These are phyloP conservation scores for Aspergillus avenaceus DNA, from an alignment of 495 filamentous ascomycete species.

Conservation along the genomic window DNA sequence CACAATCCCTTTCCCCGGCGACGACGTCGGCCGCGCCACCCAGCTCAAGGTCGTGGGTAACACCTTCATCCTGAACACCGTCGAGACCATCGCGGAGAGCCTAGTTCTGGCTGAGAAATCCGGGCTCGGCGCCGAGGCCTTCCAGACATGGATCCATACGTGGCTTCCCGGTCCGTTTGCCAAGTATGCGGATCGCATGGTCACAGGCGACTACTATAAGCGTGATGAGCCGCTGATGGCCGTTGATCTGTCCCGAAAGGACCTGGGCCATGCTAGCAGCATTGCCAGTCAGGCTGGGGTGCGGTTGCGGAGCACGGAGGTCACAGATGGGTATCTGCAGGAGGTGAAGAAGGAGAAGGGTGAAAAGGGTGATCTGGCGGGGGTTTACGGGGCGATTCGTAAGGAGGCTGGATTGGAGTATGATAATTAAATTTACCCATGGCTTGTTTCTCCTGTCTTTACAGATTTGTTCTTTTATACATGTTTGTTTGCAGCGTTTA, in stretches of 20 bases:
- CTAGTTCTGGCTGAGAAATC: conserved; percentile 75
- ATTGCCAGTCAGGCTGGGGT: conserved; percentile 61
- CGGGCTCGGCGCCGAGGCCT: conserved; percentile 64
- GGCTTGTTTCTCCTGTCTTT: background rate
- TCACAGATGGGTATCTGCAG: conserved; percentile 64
- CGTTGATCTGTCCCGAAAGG: conserved; percentile 85
- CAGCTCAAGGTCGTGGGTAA: conserved; percentile 81
- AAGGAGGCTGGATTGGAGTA: conserved; percentile 66
- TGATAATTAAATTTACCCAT: conserved; percentile 41
- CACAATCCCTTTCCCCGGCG: conserved; percentile 52
- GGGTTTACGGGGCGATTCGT: conserved; percentile 75
- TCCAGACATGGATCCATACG: conserved; percentile 62
- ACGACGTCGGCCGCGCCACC: conserved; percentile 32
- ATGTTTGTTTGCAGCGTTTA: too few relatives aligned
- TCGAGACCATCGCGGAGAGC: conserved; percentile 73
- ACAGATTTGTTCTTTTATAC: background rate
- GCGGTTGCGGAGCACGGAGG: conserved; percentile 59
- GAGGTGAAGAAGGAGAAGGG: conserved; percentile 70
- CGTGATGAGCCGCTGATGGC: conserved; percentile 75
- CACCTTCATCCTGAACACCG: conserved; percentile 79
- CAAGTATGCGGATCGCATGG: conserved; percentile 71
- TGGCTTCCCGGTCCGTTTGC: conserved; percentile 55
- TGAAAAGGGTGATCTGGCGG: conserved; percentile 75
- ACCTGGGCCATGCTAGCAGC: conserved; percentile 68
- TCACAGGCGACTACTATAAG: conserved; percentile 67